Conservation (phyloP, 2,329 filamentous ascomycete species). For the Diaporthe vexans region DNA sequence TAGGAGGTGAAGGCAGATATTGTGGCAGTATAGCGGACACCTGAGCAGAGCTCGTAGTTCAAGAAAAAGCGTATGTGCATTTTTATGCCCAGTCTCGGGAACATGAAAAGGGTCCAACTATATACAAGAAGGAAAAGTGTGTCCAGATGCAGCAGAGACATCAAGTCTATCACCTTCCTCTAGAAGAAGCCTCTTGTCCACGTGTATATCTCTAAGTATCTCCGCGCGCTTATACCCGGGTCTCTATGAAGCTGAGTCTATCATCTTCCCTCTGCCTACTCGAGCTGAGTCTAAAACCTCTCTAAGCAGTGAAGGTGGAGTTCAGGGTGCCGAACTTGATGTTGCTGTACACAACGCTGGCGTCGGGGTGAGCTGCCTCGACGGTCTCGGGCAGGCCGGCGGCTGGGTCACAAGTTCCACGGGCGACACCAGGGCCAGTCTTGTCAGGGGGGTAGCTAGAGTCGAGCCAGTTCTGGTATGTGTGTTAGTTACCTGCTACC, state of each 20-base stretch:
- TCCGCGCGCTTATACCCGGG: neutral
- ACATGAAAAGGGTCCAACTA: slow-evolving; percentile 9
- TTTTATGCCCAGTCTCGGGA: slow-evolving; percentile 3
- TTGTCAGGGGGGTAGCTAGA: slow-evolving; percentile 64
- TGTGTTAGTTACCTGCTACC: neutral
- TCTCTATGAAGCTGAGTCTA: slow-evolving; percentile 31
- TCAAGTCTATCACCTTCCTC: slow-evolving; percentile 29
- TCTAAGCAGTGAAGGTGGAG: slow-evolving; percentile 55
- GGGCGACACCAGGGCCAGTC: slow-evolving; percentile 58
- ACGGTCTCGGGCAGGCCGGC: slow-evolving; percentile 62
- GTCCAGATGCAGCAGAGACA: slow-evolving; percentile 23
- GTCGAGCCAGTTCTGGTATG: slow-evolving; percentile 71
- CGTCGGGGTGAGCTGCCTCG: slow-evolving; percentile 55
- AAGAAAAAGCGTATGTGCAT: slow-evolving; percentile 16
- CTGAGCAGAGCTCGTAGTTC: neutral
- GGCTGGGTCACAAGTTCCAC: slow-evolving; percentile 62
- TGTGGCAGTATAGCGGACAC: no score
- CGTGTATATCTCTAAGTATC: slow-evolving; percentile 3
- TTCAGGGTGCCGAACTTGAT: slow-evolving; percentile 64
- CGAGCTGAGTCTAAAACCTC: neutral
- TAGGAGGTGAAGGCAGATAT: no score
- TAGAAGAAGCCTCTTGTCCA: neutral
- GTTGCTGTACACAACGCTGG: slow-evolving; percentile 63
- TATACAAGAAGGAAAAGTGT: slow-evolving; percentile 32
- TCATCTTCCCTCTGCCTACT: neutral